These are phyloP conservation scores for Periconia macrospinosa DNA, from an alignment of 2,329 filamentous ascomycete species.

Conservation along the genomic window DNA sequence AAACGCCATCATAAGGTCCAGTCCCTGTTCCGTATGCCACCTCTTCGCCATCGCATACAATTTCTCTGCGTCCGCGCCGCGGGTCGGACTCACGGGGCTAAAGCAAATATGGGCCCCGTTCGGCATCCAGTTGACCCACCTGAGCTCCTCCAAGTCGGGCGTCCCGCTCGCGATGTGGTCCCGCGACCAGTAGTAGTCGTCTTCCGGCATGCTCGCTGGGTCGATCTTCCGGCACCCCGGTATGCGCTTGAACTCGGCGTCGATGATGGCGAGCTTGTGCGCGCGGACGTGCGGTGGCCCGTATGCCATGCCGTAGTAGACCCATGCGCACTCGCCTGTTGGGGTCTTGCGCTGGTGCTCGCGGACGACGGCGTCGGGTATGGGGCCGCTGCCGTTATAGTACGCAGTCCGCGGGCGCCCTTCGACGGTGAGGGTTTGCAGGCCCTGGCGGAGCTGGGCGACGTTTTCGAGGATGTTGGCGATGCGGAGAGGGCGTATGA, in stretches of 20 bases:
- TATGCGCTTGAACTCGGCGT: constrained; percentile 18
- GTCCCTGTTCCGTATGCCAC: constrained; percentile 20
- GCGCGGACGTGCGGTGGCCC: constrained; percentile 17
- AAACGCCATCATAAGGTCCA: constrained; percentile 28
- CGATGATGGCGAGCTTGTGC: constrained; percentile 19
- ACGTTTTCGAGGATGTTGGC: constrained; percentile 24
- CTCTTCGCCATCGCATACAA: constrained; percentile 37
- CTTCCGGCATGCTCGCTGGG: constrained; percentile 14
- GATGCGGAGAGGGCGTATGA: constrained; percentile 49
- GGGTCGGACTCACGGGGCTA: constrained; percentile 51
- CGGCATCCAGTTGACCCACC: constrained; percentile 44
- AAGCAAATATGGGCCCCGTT: constrained; percentile 51
- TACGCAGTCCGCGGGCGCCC: constrained; percentile 18
- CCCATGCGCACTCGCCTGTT: constrained; percentile 20
- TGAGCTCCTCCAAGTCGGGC: constrained; percentile 42
- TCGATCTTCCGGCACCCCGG: constrained; percentile 17
- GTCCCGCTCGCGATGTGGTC: constrained; percentile 20
- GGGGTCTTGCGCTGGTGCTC: constrained; percentile 15
- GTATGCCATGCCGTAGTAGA: constrained; percentile 25
- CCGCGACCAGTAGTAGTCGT: constrained; percentile 24
- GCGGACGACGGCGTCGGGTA: constrained; percentile 13
- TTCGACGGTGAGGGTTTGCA: constrained; percentile 21
- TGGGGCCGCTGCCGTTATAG: constrained; percentile 12
- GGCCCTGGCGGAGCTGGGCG: constrained; percentile 20
- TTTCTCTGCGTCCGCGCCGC: constrained; percentile 45